Evolutionary conservation across 352 stramenopile genomes (phyloP).

Genomic region (Phytopythium montanum): DNA sequence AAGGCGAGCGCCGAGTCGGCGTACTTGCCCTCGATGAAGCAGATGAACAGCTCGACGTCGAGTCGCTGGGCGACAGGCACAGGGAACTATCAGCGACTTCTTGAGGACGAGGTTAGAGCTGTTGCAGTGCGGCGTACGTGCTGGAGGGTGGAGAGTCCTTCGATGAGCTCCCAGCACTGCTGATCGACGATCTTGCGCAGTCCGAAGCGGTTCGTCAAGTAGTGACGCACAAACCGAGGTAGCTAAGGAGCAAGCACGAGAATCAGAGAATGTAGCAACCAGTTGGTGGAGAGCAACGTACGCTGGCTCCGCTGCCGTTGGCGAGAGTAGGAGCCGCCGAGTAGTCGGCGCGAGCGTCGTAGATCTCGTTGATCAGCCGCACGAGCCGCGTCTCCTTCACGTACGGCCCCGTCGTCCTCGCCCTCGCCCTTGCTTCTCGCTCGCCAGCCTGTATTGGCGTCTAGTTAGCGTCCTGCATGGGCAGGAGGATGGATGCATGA

Average conservation of each 20-base stretch:
- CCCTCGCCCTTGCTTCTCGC: not conserved
- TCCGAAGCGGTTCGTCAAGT: slow-evolving; percentile 66
- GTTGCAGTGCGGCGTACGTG: slow-evolving; percentile 29
- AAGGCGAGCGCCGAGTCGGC: slow-evolving; percentile 41
- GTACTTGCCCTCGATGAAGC: slow-evolving; percentile 54
- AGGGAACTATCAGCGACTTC: not conserved
- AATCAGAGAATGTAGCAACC: not conserved
- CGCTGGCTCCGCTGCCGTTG: slow-evolving; percentile 6
- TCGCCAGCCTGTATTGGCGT: not conserved
- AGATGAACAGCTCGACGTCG: slow-evolving; percentile 58
- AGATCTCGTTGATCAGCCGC: slow-evolving; percentile 66
- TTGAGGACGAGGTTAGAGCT: not conserved
- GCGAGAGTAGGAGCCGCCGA: not conserved
- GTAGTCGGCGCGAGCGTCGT: slow-evolving; percentile 50
- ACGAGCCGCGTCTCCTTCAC: slow-evolving; percentile 46
- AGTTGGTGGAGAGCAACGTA: not conserved
- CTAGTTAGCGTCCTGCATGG: not conserved
- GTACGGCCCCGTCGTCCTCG: slow-evolving; percentile 12
- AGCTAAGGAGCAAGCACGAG: slow-evolving; percentile 20
- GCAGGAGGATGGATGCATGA: too few species aligned
- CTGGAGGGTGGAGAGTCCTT: slow-evolving; percentile 36
- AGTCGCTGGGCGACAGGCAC: slow-evolving; percentile 20
- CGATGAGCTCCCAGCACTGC: slow-evolving; percentile 52
- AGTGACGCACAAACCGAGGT: slow-evolving; percentile 40
- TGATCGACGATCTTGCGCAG: slow-evolving; percentile 59